Evolutionary conservation across 2,329 filamentous ascomycete genomes (phyloP).

Genomic region (Celoporthe dispersa): DNA sequence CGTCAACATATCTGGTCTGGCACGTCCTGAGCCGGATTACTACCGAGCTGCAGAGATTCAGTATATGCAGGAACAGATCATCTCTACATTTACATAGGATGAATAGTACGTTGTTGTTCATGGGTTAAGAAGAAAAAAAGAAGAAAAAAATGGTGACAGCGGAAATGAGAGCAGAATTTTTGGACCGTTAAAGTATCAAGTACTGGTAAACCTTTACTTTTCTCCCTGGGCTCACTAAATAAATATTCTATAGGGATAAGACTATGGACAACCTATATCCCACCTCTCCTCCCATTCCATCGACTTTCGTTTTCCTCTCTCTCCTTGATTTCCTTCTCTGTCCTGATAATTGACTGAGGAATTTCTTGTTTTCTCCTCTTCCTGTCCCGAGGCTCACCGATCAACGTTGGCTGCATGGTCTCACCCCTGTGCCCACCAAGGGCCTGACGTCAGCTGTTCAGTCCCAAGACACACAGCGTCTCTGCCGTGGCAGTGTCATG

Average conservation of each 20-base stretch:
- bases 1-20: slow-evolving; percentile 46
- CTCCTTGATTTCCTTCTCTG: not conserved
- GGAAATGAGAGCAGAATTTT: not conserved
- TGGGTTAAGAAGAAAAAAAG: too few relatives aligned
- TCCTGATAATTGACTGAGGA: not conserved
- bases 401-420: not conserved
- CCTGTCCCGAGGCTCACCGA: not conserved
- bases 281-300: not conserved
- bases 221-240: not conserved
- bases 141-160: not conserved
- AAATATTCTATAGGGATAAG: too few relatives aligned
- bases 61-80: slow-evolving; percentile 38
- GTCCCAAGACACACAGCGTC: not conserved
- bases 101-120: slow-evolving; percentile 29
- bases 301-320: not conserved
- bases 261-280: not conserved
- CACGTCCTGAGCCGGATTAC: slow-evolving; percentile 49
- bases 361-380: not conserved
- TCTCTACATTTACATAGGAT: slow-evolving; percentile 6
- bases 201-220: not conserved
- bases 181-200: not conserved
- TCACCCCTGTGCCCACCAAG: not conserved
- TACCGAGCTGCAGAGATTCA: slow-evolving; percentile 48
- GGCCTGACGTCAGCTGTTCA: slow-evolving; percentile 14
- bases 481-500: not conserved